Evolutionary conservation across 2,329 filamentous ascomycete genomes (phyloP), one percentile per base, ranked within the genome.

Genomic region (Xylariaceae sp.): DNA sequence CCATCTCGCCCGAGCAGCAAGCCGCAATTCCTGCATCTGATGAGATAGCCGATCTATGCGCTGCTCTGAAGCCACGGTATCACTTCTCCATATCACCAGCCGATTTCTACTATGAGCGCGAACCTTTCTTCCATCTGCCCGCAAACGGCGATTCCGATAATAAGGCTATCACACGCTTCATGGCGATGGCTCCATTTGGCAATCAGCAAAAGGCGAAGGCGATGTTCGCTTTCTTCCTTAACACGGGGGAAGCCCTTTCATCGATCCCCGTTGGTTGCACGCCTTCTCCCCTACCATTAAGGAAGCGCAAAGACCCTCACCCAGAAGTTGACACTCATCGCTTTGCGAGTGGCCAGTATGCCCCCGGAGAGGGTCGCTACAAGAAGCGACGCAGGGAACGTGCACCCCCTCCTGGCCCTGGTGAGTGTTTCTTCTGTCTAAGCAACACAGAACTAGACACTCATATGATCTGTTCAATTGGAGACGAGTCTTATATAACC

Each of bases 361-460:
- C 72, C 28, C 64, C 69, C 24, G 61, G 68, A 30, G 63, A 68
- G 33, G 65, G 70, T 11, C 64, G 67, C 9, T 63, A 67, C 33
- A 75, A 74, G 54, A 71, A 72, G 12, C 56, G 60, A 13, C 67
- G 62, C 29, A 69, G 63, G 42, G 65, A 61, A 56, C 73, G 69
- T 18, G 66, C 63, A 4, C 81, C 83, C 11, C 81, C 79, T 6
- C 81, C 81, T 0, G 81, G 83, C 0, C 89, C 88, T 2, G 83
- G 84, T 39, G 78, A 85, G 56, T 98, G 93, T 67, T 98, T 93
- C 72, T 97, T 98, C 70, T 98, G 93, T 61, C 75, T 98, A 9
- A 90, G 88, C 4, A 96, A 95, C 62, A 81, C 86, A 4, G 85
- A 85, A 46, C 72, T 93, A 34, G 85, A 87, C 39, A 85, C 84